Evolutionary conservation across 2,329 filamentous ascomycete species (phyloP).

Genomic region (Ampelomyces quisqualis): DNA sequence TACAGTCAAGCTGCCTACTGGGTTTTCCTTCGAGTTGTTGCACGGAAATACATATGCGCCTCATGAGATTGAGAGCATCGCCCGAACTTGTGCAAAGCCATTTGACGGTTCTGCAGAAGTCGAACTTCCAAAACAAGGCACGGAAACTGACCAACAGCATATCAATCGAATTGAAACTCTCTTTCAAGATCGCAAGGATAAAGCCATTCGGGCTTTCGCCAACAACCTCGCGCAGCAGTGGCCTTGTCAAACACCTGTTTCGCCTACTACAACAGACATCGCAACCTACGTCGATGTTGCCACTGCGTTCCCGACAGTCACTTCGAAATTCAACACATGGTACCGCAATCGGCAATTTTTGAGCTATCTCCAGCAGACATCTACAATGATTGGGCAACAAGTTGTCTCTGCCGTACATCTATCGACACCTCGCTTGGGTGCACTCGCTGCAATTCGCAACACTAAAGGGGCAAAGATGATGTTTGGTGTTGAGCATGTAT

Average conservation of each 20-base stretch:
- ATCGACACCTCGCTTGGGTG: neutral
- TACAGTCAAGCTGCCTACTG: constrained; percentile 11
- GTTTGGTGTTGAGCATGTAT: constrained; percentile 7
- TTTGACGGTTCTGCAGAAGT: constrained; percentile 17
- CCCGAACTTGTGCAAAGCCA: neutral
- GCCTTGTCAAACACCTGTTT: constrained; percentile 13
- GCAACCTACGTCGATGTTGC: constrained; percentile 16
- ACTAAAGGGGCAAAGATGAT: neutral
- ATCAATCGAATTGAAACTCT: constrained; percentile 5
- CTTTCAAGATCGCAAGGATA: constrained; percentile 6
- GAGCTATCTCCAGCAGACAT: constrained; percentile 25
- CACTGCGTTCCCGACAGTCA: constrained; percentile 20
- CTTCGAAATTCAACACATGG: constrained; percentile 18
- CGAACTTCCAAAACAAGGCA: constrained; percentile 7
- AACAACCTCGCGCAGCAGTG: constrained; percentile 20
- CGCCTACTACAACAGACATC: constrained; percentile 5
- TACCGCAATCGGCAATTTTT: constrained; percentile 46
- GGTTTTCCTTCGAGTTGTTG: constrained; percentile 4
- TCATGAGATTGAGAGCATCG: constrained; percentile 1
- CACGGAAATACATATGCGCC: constrained; percentile 10
- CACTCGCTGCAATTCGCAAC: neutral
- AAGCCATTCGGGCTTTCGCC: constrained; percentile 14
- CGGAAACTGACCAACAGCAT: constrained; percentile 16
- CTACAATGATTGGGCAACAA: constrained; percentile 12
- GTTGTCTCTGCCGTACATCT: neutral